These are phyloP conservation scores for Colletotrichum paranaense DNA, from an alignment of 2,329 filamentous ascomycete genomes.

Conservation along the genomic window DNA sequence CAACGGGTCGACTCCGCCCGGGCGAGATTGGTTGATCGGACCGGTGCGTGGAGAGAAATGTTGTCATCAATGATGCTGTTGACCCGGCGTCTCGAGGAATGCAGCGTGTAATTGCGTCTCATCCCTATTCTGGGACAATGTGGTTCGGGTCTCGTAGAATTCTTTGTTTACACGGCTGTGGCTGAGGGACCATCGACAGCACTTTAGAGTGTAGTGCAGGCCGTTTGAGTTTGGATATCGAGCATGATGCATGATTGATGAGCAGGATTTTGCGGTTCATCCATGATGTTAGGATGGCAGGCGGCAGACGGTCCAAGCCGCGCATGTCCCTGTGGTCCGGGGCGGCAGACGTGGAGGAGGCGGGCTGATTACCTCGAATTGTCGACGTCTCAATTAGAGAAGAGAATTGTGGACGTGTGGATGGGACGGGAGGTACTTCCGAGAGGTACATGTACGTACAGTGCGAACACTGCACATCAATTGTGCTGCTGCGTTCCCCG, in stretches of 20 bases:
- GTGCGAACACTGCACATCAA: neutral
- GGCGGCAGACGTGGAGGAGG: conserved; percentile 15
- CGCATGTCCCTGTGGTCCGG: neutral
- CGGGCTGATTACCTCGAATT: conserved; percentile 16
- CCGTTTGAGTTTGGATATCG: neutral
- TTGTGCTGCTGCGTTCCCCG: neutral
- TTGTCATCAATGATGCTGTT: neutral
- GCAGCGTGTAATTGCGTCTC: conserved; percentile 14
- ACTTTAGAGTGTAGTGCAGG: neutral
- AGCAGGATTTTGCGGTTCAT: neutral
- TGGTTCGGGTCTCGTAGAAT: neutral
- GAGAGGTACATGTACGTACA: neutral
- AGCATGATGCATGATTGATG: neutral
- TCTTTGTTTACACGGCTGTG: neutral
- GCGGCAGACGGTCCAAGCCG: conserved; percentile 31
- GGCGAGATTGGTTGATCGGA: neutral
- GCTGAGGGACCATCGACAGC: neutral
- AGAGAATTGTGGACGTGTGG: neutral
- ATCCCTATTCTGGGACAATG: neutral
- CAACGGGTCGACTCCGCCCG: neutral
- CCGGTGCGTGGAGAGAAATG: neutral
- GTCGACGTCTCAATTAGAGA: conserved; percentile 17
- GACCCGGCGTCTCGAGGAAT: conserved; percentile 5
- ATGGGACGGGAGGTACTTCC: neutral
- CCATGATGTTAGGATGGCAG: neutral